phyloP scores from a whole-genome alignment of 2,329 filamentous ascomycete species.

The Epichloe aotearoae region DNA sequence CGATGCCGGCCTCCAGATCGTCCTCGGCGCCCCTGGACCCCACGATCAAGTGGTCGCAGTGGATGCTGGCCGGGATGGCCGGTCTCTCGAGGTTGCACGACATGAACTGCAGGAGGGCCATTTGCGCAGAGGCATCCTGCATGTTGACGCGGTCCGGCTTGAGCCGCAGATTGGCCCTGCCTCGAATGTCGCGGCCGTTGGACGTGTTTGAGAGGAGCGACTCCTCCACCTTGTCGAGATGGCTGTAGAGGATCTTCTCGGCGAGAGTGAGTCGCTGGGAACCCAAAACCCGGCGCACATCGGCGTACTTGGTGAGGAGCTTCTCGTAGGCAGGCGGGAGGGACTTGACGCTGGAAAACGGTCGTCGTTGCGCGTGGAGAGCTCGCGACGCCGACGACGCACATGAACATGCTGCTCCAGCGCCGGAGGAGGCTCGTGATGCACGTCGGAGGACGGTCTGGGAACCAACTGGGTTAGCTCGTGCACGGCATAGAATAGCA shows the following conservation, averaged over 20 bases:
- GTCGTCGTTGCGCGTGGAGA: constrained; percentile 13
- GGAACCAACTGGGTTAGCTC: constrained; percentile 1
- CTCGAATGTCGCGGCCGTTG: constrained; percentile 73
- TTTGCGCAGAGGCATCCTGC: constrained; percentile 97
- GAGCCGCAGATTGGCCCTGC: constrained; percentile 85
- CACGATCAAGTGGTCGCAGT: constrained; percentile 98
- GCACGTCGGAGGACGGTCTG: constrained; percentile 25
- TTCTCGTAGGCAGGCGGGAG: constrained; percentile 66
- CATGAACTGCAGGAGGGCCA: constrained; percentile 98
- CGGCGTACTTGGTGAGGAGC: constrained; percentile 61
- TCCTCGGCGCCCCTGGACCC: constrained; percentile 79
- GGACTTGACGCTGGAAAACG: constrained; percentile 26
- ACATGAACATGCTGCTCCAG: constrained; percentile 4
- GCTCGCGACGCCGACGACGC: constrained; percentile 4
- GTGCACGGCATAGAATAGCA: too few relatives aligned
- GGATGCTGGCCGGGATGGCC: constrained; percentile 90
- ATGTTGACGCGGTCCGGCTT: constrained; percentile 96
- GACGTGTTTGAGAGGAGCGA: constrained; percentile 71
- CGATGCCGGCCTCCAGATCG: constrained; percentile 74
- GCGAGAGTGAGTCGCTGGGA: constrained; percentile 63
- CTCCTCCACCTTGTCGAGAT: constrained; percentile 81
- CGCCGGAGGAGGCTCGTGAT: constrained; percentile 16
- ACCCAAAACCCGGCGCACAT: constrained; percentile 63
- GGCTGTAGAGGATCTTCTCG: constrained; percentile 97
- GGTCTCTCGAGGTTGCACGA: constrained; percentile 80